phyloP scores from a whole-genome alignment of 1,284 basidiomycete species.

The Marasmius sp. region DNA sequence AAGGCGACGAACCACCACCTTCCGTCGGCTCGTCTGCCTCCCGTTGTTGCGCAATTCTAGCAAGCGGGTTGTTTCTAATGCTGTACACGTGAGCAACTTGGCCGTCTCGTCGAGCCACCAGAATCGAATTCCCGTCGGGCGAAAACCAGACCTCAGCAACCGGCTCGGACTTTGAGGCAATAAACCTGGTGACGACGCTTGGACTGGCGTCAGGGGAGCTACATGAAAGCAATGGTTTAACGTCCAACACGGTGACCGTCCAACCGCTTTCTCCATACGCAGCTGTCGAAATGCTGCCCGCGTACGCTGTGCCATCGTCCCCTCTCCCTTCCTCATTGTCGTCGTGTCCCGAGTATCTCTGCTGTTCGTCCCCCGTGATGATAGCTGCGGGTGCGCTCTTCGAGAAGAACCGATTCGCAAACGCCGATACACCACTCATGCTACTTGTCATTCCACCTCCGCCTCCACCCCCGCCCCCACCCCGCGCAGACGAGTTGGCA shows the following conservation, averaged over 20 bases:
- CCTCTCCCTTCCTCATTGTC: slow-evolving; percentile 6
- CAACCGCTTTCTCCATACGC: slow-evolving; percentile 28
- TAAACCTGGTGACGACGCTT: slow-evolving; percentile 45
- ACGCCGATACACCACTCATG: slow-evolving; percentile 6
- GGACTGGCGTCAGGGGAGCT: slow-evolving; percentile 16
- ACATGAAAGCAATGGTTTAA: slow-evolving; percentile 36
- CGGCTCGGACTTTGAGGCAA: slow-evolving; percentile 45
- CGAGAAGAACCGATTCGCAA: slow-evolving; percentile 49
- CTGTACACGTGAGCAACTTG: slow-evolving; percentile 59
- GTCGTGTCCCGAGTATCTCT: slow-evolving; percentile 9
- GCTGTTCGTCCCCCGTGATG: slow-evolving; percentile 10
- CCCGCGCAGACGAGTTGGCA: slow-evolving; percentile 15
- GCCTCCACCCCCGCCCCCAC: slow-evolving; percentile 14
- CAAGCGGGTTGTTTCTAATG: slow-evolving; percentile 37
- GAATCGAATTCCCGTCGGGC: slow-evolving; percentile 55
- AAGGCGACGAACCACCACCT: not conserved
- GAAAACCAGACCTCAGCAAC: slow-evolving; percentile 60
- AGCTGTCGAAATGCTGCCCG: not conserved
- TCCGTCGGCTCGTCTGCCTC: not conserved
- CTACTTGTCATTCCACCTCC: slow-evolving; percentile 11
- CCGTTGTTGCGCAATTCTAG: not conserved
- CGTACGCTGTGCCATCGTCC: slow-evolving; percentile 5
- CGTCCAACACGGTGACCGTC: slow-evolving; percentile 57
- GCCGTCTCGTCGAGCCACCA: slow-evolving; percentile 61
- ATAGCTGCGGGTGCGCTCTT: slow-evolving; percentile 59